Base-by-base conservation (phyloP, 1,284 basidiomycete species). In the Rhodotorula sp. region DNA sequence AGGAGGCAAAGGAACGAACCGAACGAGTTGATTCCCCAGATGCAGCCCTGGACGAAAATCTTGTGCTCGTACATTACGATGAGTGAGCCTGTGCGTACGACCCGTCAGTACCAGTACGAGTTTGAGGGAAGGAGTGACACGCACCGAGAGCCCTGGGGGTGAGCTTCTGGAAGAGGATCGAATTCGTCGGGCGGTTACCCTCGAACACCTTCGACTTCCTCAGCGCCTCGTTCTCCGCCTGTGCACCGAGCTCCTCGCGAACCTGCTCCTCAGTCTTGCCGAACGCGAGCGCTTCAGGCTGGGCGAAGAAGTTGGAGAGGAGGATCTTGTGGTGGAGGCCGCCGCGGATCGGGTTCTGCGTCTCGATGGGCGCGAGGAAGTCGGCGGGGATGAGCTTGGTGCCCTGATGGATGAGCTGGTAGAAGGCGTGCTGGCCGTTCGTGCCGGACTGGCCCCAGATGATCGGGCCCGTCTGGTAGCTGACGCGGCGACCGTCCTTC, bases 391-490 rank as follows among this genome's bases (percentile, higher is more conserved):
- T 76, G 55, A 78, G 71, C 71, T 77, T 78, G n/a, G 76, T 77
- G 64, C 76, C 78, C 71, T 76, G 76, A 65, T 78, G 74, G 59
- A 77, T 77, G 34, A 75, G 72, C 69, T 75, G 73, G 84, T 98
- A 98, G 87, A 98, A 98, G 30, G 95, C 96, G 84, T 99, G 95
- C 82, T 98, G 95, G 70, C 94, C 95, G 82, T 98, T 98, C 63
- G 96, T 98, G 62, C 95, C 96, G 0, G 92, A 89, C 34, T 95
- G 94, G 75, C 95, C 96, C 95, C 96, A 98, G 81, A 98, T 92
- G 83, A 99, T 97, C 8, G 95, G 95, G 87, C 95, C 96, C 62
- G 95, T 99, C 84, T 99, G 89, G 83, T 98, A 99, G 83, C 91
- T 82, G 28, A 99, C 95, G 62, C 90, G 89, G 73, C 92, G 85